Evolutionary conservation across 345 rosid species (phyloP), one percentile per base, ranked within the genome.

Genomic region (Cardamine occulta): DNA sequence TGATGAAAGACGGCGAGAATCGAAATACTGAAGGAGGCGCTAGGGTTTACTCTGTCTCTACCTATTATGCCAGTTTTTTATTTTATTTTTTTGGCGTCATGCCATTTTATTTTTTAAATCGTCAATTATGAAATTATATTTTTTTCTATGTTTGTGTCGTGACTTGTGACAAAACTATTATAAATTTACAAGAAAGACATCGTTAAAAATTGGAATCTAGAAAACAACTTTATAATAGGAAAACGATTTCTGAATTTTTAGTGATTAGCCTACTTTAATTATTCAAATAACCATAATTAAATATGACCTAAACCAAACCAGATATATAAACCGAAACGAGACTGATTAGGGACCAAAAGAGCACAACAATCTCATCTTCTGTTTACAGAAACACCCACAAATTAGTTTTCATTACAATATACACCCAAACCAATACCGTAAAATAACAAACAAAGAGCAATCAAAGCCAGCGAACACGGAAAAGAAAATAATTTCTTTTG

Each of bases 401-500:
- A 48, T 66, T 74, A 48, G 42, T 35, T 45, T 58, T 59, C 72
- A 35, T 66, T 66, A 48, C 53, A 67, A 66, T 66, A 48, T 74
- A 57, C 73, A 66, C 67, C 59, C 73, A 47, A 57, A 74, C 23
- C 73, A 66, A 74, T 4, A 54, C 48, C 37, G 12, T 28, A 31
- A 37, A 55, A 53, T 48, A 64, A 65, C 26, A 60, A 17, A 40
- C 57, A 56, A 7, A 65, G 15, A 45, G 9, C 66, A 74, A 66
- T 66, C 78, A 57, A 57, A 74, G 66, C 66, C 72, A 66, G 73
- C 53, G 13, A 57, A 65, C 37, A 66, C 73, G 49, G 47, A 26
- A 35, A 49, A 49, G 7, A 21, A 35, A 4, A 42, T 2, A 31
- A 58, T 21, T 35, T 72, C 29, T 32, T 60, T 60, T 59, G 60